Percentiles rank a stretch among this genome's conserved stretches.
Conservation (phyloP, 441 rosid species). For the Aleurites moluccanus region DNA sequence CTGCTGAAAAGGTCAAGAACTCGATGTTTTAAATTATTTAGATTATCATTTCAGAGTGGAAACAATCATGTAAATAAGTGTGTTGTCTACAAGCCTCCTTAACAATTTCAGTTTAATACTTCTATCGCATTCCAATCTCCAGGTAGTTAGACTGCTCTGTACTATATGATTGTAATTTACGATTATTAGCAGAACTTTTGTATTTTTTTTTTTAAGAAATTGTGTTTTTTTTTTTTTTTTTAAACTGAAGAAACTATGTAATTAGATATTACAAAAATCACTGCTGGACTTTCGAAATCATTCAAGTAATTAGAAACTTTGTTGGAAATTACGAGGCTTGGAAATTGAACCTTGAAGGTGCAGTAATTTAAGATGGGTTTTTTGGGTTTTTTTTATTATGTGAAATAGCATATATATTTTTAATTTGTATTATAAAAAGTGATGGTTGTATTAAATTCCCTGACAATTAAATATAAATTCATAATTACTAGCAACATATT, state of each 20-base stretch:
- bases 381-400: no score
- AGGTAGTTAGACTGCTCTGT: background rate
- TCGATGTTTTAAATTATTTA: background rate
- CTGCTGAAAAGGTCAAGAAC: background rate
- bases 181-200: background rate
- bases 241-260: no score
- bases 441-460: no score
- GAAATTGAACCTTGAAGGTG: background rate
- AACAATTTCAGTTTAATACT: background rate
- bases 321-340: background rate
- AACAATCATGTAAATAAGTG: constrained; percentile 1
- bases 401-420: no score
- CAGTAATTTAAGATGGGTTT: no score
- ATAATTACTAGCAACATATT: no score
- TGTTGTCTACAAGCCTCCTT: background rate
- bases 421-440: no score
- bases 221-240: background rate
- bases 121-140: background rate
- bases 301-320: background rate
- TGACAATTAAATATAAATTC: no score
- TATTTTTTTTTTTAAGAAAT: background rate
- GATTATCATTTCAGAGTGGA: background rate
- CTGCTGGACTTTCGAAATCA: background rate
- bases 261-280: background rate
- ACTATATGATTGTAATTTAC: background rate